phyloP scores from a whole-genome alignment of 73 alveolate genomes.

The Paramecium sexaurelia region DNA sequence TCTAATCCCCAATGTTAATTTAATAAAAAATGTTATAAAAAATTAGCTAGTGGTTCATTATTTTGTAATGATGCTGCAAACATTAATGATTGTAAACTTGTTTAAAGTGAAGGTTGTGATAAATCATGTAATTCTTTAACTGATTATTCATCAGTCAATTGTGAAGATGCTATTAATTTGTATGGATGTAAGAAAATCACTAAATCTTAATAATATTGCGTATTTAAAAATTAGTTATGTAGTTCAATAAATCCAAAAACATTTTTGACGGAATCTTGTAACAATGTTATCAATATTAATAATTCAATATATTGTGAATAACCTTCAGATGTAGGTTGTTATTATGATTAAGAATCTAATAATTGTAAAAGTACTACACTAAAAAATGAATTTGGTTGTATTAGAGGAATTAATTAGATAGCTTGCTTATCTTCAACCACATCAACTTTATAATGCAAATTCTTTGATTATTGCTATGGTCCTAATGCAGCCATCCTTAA shows the following conservation, averaged over 20 bases:
- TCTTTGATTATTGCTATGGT: slow-evolving; percentile 5
- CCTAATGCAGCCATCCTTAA: background rate
- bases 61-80: background rate
- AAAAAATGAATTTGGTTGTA: background rate
- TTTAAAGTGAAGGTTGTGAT: background rate
- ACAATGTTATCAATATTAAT: background rate
- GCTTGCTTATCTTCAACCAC: background rate
- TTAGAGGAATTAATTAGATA: slow-evolving; percentile 1
- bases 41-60: background rate
- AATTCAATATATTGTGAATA: background rate
- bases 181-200: background rate
- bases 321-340: background rate
- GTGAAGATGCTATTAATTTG: background rate
- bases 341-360: background rate
- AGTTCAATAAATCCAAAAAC: background rate
- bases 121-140: background rate
- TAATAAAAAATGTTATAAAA: background rate
- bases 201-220: background rate
- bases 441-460: background rate
- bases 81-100: background rate
- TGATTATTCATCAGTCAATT: background rate
- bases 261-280: background rate
- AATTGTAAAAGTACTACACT: background rate
- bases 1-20: background rate
- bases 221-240: background rate